Evolutionary conservation across 2,329 filamentous ascomycete species (phyloP), one percentile per base, ranked within the genome.

Genomic region (Atkinsonella hypoxylon): DNA sequence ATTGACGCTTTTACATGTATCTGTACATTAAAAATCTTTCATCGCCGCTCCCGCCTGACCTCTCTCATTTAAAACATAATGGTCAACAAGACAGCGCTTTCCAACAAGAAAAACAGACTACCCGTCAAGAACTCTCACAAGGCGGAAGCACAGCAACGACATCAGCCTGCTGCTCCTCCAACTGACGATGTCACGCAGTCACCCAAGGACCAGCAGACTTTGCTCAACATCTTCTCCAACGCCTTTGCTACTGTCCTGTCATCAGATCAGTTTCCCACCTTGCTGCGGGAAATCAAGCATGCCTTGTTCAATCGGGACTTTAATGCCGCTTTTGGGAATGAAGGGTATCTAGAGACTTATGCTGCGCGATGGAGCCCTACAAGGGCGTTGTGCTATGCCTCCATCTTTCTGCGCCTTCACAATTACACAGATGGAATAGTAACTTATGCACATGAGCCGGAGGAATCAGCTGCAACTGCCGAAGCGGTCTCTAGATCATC

Each of bases 271-370:
- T 73, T 82, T 46, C 65, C 74, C 31, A 61, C 72, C 1, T 66
- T 82, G 3, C 75, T 97, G 18, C 91, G 95, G 62, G 79, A 83
- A 48, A 79, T 97, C 55, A 98, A 97, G 67, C 76, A 82, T 8
- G 87, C 91, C 56, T 75, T 98, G 9, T 97, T 85, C 64, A 82
- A 86, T 52, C 81, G 93, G 32, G 87, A 97, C 64, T 97, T 97
- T 67, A 75, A 75, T 12, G 70, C 73, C 15, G 91, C 91, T 0
- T 98, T 97, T 68, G 82, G 81, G 0, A 75, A 74, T 44, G 75
- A 80, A 50, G 80, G 85, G 43, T 78, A 84, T 58, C 75, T 96
- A 17, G 80, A 85, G 54, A 87, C 85, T 10, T 98, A 98, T 70
- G 88, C 89, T 9, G 79, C 88, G 49, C 74, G 93, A 59, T 98